Conservation (phyloP, 495 filamentous ascomycete species). For the Echria macrotheca region DNA sequence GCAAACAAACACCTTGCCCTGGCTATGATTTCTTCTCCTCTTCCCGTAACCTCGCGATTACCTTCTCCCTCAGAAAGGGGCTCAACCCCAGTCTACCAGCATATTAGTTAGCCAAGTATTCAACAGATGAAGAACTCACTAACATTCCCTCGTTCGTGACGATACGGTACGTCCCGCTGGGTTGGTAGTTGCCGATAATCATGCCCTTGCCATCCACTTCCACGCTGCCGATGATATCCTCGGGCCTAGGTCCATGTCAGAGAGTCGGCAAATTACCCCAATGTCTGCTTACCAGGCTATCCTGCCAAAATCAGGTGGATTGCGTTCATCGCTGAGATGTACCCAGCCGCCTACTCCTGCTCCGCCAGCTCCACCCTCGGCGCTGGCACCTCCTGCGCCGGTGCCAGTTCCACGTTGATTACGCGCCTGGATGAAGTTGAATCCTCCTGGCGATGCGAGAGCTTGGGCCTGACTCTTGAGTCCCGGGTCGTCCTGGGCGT, state of each 20-base stretch:
- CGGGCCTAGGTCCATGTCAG: slow-evolving; percentile 43
- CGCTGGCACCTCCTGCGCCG: slow-evolving; percentile 71
- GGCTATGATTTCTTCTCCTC: slow-evolving; percentile 20
- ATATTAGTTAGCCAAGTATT: neutral
- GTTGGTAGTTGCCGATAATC: slow-evolving; percentile 63
- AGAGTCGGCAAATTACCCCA: too few species aligned
- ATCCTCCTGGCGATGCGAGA: slow-evolving; percentile 72
- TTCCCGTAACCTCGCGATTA: slow-evolving; percentile 20
- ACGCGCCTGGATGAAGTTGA: slow-evolving; percentile 38
- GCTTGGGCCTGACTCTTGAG: slow-evolving; percentile 71
- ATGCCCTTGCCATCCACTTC: slow-evolving; percentile 72
- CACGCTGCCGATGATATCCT: slow-evolving; percentile 92
- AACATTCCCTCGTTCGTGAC: slow-evolving; percentile 66
- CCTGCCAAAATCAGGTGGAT: slow-evolving; percentile 83
- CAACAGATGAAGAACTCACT: slow-evolving; percentile 31
- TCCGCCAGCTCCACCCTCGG: slow-evolving; percentile 77
- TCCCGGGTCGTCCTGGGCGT: slow-evolving; percentile 67
- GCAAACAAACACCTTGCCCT: too few species aligned
- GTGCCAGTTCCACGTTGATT: slow-evolving; percentile 28
- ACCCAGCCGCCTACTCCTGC: slow-evolving; percentile 81
- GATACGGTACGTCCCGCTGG: slow-evolving; percentile 63
- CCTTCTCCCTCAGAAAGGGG: slow-evolving; percentile 22
- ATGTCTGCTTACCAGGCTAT: slow-evolving; percentile 58
- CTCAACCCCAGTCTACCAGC: slow-evolving; percentile 23
- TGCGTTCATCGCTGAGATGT: slow-evolving; percentile 77